Conservation (phyloP, 352 stramenopile genomes). For the Thalassiosira hispida region DNA sequence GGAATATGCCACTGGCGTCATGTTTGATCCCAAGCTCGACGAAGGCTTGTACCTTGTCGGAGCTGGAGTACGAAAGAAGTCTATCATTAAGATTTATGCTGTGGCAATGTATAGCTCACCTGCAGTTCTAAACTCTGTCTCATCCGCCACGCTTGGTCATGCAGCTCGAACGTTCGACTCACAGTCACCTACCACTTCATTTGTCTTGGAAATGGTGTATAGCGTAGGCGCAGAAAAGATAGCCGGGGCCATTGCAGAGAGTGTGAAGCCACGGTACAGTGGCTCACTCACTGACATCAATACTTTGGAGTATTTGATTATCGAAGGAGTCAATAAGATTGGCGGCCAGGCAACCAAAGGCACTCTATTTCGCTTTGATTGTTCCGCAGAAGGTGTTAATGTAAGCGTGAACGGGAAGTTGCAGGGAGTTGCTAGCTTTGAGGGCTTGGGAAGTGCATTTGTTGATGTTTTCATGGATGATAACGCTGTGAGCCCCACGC, state of each 20-base stretch:
- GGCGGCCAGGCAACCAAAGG: constrained; percentile 1
- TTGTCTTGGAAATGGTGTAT: constrained; percentile 2
- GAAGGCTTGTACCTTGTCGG: constrained; percentile 9
- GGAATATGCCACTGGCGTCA: constrained; percentile 5
- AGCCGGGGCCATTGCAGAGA: constrained; percentile 3
- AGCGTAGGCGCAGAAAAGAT: neutral
- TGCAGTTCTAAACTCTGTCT: neutral
- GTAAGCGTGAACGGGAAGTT: neutral
- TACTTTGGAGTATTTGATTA: neutral
- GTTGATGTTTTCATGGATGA: constrained; percentile 11
- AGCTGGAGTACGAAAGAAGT: constrained; percentile 4
- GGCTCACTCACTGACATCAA: neutral
- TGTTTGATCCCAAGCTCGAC: constrained; percentile 3
- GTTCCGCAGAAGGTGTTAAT: neutral
- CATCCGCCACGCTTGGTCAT: neutral
- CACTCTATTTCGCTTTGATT: constrained; percentile 1
- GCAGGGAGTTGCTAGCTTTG: neutral
- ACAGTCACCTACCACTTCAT: neutral
- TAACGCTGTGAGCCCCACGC: constrained; percentile 7
- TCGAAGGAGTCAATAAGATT: neutral
- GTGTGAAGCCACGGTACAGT: neutral
- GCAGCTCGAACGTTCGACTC: neutral
- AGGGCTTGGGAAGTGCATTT: constrained; percentile 3
- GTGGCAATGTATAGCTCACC: neutral
- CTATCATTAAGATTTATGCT: constrained; percentile 7